A percentile compares a stretch with the other conserved stretches of the same genome.
Conservation (phyloP, 2,329 filamentous ascomycete genomes). For the Aureobasidium sp. region DNA sequence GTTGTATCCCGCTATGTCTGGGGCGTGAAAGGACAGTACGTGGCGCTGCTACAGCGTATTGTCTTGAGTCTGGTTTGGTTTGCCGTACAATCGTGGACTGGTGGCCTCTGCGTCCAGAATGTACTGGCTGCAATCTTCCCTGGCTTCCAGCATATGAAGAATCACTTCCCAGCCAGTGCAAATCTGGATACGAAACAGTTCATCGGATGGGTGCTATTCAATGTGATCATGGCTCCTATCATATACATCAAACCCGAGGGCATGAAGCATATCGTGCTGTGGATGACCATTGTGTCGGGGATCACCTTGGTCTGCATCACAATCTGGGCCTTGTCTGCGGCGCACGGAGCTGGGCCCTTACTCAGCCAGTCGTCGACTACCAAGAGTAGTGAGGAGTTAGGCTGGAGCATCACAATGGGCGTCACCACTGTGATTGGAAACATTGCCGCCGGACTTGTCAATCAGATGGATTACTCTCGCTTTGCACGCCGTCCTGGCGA, state of each 20-base stretch:
- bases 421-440: conserved; percentile 38
- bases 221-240: conserved; percentile 39
- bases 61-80: conserved; percentile 50
- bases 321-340: conserved; percentile 34
- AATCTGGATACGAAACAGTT: conserved; percentile 42
- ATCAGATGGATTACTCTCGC: conserved; percentile 33
- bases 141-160: conserved; percentile 46
- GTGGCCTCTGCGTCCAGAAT: conserved; percentile 46
- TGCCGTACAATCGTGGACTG: conserved; percentile 51
- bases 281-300: conserved; percentile 42
- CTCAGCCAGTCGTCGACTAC: conserved; percentile 19
- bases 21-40: conserved; percentile 51
- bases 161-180: conserved; percentile 42
- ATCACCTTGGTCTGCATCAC: conserved; percentile 36
- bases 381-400: conserved; percentile 28
- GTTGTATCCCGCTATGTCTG: conserved; percentile 49
- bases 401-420: conserved; percentile 34
- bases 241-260: conserved; percentile 39
- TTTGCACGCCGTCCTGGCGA: conserved; percentile 32
- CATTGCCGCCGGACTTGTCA: conserved; percentile 41
- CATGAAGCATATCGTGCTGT: conserved; percentile 36
- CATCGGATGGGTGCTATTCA: conserved; percentile 40
- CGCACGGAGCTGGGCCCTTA: conserved; percentile 43
- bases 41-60: conserved; percentile 47
- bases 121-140: conserved; percentile 53